Conservation (phyloP, 495 filamentous ascomycete genomes). For the Talaromyces trachyspermus region DNA sequence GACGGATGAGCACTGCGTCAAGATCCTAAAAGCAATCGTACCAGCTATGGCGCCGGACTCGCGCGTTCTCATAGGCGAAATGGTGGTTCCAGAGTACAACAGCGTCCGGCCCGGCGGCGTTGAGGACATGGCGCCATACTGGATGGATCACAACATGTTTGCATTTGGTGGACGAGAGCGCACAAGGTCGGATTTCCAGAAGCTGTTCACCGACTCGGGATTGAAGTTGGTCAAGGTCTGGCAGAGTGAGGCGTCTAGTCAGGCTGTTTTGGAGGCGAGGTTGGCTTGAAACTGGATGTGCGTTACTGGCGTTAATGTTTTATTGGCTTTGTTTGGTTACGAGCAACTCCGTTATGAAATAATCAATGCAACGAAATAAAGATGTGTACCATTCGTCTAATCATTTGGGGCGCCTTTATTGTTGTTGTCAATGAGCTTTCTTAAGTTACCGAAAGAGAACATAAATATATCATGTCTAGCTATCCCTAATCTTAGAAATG, state of each 20-base stretch:
- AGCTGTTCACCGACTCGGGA: constrained; percentile 6
- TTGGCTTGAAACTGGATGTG: too few relatives aligned
- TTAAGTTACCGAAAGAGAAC: too few relatives aligned
- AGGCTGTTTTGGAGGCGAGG: constrained; percentile 8
- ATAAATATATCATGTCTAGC: too few relatives aligned
- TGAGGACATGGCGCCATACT: constrained; percentile 12
- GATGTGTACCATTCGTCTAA: too few relatives aligned
- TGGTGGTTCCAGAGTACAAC: constrained; percentile 27
- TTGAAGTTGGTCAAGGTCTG: constrained; percentile 11
- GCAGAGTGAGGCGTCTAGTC: constrained; percentile 9
- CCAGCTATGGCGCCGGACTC: constrained; percentile 30
- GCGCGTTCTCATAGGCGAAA: constrained; percentile 37
- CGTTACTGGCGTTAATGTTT: not conserved
- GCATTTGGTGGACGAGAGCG: constrained; percentile 12
- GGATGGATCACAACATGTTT: constrained; percentile 14
- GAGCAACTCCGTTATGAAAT: too few relatives aligned
- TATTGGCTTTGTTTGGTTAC: too few relatives aligned
- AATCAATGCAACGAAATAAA: too few relatives aligned
- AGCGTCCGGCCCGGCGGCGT: constrained; percentile 8
- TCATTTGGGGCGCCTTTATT: too few relatives aligned
- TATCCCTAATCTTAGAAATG: too few relatives aligned
- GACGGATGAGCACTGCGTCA: constrained; percentile 26
- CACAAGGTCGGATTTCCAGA: constrained; percentile 9
- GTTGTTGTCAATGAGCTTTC: too few relatives aligned
- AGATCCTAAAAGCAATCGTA: constrained; percentile 29